phyloP scores from a whole-genome alignment of 441 rosid species.

The Jatropha multifida region DNA sequence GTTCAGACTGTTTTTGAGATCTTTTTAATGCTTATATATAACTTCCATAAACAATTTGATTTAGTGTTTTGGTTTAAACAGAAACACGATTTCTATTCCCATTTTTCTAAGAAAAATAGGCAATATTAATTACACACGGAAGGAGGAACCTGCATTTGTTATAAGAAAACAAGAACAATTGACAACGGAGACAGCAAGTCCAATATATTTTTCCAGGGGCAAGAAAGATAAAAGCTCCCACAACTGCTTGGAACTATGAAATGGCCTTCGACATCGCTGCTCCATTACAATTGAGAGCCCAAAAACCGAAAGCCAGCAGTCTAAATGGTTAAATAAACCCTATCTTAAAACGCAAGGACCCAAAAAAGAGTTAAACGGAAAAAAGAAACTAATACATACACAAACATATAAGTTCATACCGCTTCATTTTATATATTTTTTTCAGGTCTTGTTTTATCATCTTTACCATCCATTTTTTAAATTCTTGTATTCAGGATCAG shows the following conservation, averaged over 20 bases:
- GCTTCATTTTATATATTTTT: conserved; percentile 25
- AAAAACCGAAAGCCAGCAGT: conserved; percentile 37
- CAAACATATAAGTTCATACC: conserved; percentile 46
- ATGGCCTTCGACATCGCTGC: conserved; percentile 25
- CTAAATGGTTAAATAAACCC: conserved; percentile 46
- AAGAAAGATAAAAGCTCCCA: conserved; percentile 28
- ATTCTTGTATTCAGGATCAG: conserved; percentile 37
- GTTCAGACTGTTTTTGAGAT: too few species aligned
- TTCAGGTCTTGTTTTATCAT: conserved; percentile 32
- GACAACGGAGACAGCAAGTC: conserved; percentile 32
- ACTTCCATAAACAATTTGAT: too few species aligned
- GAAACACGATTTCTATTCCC: too few species aligned
- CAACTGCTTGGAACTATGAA: conserved; percentile 25
- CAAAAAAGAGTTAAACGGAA: neutral
- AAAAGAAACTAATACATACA: conserved; percentile 45
- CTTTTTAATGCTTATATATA: too few species aligned
- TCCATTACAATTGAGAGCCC: conserved; percentile 35
- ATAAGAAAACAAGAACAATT: conserved; percentile 26
- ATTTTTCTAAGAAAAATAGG: neutral
- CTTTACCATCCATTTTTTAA: conserved; percentile 29
- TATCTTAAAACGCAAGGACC: conserved; percentile 30
- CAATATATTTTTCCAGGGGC: conserved; percentile 28
- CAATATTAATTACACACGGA: conserved; percentile 10
- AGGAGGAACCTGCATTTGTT: neutral
- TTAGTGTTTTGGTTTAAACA: too few species aligned